A percentile compares a stretch with the other conserved stretches of the same genome.
These are phyloP conservation scores for Gnomoniopsis smithogilvyi DNA, from an alignment of 2,329 filamentous ascomycete genomes.

Conservation along the genomic window DNA sequence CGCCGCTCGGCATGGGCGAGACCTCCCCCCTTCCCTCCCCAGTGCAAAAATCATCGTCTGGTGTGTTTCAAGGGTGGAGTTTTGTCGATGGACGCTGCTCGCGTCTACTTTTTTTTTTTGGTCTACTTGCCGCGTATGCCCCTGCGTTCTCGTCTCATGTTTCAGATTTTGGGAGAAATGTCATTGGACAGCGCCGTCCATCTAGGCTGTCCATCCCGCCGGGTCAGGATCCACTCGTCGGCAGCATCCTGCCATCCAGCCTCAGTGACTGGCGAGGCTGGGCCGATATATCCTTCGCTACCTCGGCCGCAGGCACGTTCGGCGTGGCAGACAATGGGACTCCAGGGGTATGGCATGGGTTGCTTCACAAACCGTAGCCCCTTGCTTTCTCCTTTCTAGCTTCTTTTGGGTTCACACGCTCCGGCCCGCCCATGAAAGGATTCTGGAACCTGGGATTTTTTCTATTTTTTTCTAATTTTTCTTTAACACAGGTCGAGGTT, in stretches of 20 bases:
- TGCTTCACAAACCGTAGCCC: background rate
- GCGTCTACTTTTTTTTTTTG: background rate
- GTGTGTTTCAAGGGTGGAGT: conserved; percentile 8
- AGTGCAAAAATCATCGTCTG: background rate
- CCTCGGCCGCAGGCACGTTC: background rate
- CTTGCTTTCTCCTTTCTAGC: background rate
- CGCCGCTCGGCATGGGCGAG: background rate
- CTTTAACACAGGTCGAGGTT: background rate
- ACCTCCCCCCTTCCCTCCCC: background rate
- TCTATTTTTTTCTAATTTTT: too few relatives aligned
- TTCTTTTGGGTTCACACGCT: background rate
- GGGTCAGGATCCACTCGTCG: background rate
- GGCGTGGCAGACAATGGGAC: background rate
- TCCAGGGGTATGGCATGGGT: background rate
- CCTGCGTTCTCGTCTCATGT: background rate
- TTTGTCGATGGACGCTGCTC: background rate
- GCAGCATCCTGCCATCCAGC: background rate
- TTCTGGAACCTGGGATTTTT: background rate
- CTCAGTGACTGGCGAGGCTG: background rate
- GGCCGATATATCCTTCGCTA: background rate
- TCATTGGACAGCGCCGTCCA: background rate
- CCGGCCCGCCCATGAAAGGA: background rate
- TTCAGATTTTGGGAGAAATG: background rate
- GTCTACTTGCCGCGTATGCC: background rate
- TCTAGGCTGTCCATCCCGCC: background rate